Conservation (phyloP, 371 early-diverging fungal species). For the Mortierella sp. region DNA sequence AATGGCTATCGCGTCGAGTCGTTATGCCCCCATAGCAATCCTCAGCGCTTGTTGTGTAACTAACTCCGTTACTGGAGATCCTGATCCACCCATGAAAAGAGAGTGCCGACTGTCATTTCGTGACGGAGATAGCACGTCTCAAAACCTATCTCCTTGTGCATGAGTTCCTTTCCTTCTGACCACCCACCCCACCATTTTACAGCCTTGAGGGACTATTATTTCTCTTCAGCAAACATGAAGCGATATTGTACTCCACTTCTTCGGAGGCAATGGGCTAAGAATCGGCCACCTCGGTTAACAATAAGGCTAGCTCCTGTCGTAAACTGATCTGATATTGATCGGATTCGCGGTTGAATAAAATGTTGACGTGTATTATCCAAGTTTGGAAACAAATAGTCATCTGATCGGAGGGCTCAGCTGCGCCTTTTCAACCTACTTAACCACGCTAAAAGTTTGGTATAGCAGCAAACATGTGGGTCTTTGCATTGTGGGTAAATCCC, state of each 20-base stretch:
- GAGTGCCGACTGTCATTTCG: not conserved
- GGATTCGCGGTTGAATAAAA: too few relatives aligned
- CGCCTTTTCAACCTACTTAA: not conserved
- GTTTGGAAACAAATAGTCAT: not conserved
- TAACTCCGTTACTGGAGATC: not conserved
- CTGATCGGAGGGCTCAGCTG: not conserved
- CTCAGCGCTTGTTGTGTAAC: not conserved
- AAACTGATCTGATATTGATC: not conserved
- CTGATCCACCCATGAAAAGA: slow-evolving; percentile 7
- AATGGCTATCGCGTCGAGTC: not conserved
- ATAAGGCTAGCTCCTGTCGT: not conserved
- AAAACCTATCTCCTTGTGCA: slow-evolving; percentile 2
- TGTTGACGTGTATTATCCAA: too few relatives aligned
- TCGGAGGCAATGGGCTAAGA: not conserved
- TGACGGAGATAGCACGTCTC: slow-evolving; percentile 13
- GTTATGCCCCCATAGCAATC: not conserved
- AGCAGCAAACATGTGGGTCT: not conserved
- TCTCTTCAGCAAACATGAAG: slow-evolving; percentile 13
- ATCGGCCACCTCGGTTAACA: not conserved
- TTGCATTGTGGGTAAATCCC: not conserved
- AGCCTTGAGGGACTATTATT: slow-evolving; percentile 22
- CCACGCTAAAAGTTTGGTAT: not conserved
- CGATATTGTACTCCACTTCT: slow-evolving; percentile 20
- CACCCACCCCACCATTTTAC: slow-evolving; percentile 43
- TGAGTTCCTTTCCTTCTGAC: slow-evolving; percentile 17